phyloP scores from a whole-genome alignment of 306 rosid genomes.

The Oemleria cerasiformis region DNA sequence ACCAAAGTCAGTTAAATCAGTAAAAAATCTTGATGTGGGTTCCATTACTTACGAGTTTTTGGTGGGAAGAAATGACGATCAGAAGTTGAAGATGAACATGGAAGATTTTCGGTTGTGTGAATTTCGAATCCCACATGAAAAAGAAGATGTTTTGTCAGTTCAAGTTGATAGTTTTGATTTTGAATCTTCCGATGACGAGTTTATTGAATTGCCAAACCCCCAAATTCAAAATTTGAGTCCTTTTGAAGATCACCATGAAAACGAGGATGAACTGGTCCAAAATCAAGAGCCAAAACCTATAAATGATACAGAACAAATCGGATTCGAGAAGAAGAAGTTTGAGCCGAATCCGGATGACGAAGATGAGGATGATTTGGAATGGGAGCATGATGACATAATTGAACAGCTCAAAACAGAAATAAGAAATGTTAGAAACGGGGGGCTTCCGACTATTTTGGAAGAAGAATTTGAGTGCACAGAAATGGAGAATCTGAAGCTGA shows the following conservation, averaged over 20 bases:
- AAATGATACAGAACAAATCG: slow-evolving; percentile 18
- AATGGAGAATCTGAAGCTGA: slow-evolving; percentile 31
- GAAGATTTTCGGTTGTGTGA: slow-evolving; percentile 10
- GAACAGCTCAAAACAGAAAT: slow-evolving; percentile 70
- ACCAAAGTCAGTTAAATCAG: slow-evolving; percentile 41
- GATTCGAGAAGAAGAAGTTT: slow-evolving; percentile 21
- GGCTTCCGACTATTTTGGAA: slow-evolving; percentile 73
- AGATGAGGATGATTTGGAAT: slow-evolving; percentile 36
- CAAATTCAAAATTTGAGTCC: slow-evolving; percentile 19
- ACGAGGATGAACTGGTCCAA: slow-evolving; percentile 12
- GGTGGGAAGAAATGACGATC: slow-evolving; percentile 13
- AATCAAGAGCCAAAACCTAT: slow-evolving; percentile 12
- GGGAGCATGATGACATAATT: slow-evolving; percentile 74
- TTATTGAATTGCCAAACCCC: slow-evolving; percentile 45
- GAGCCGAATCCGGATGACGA: slow-evolving; percentile 29
- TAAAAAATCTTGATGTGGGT: slow-evolving; percentile 23
- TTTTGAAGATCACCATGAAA: slow-evolving; percentile 8
- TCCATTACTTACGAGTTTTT: slow-evolving; percentile 35
- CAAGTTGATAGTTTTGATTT: background rate
- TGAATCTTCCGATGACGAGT: slow-evolving; percentile 32
- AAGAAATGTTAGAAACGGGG: slow-evolving; percentile 63
- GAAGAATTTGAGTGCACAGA: slow-evolving; percentile 43
- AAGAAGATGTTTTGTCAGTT: background rate
- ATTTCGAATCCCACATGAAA: background rate
- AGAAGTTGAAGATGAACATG: background rate